Evolutionary conservation across 305 asterid genomes (phyloP), one percentile per base, ranked within the genome.

Genomic region (Vinca major): DNA sequence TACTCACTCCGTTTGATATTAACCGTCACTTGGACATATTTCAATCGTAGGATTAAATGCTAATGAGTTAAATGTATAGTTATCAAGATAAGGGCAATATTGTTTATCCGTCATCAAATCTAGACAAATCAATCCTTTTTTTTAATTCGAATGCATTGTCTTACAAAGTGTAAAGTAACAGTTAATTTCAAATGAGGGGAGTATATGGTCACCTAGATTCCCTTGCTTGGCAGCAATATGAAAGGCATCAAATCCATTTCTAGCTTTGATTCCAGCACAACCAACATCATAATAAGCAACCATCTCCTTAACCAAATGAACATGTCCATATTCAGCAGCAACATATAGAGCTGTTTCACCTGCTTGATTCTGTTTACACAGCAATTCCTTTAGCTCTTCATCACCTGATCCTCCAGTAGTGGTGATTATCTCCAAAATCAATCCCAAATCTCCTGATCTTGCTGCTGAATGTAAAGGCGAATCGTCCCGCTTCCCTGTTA

Each of bases 151-250:
- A 1, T 26, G 33, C 33, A 26, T 26, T 26, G 33, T 26, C 33
- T 1, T 26, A 26, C 1, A 26, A 1, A 26, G 33, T 26, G 33
- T 26, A 26, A 26, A 26, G 33, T 26, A 26, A 26, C 33, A 26
- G 33, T 26, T 26, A 26, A 26, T 26, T 26, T 26, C 33, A 26
- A 26, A 26, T 26, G 33, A 26, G 33, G 33, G 33, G 33, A 26
- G 33, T 26, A 8, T 45, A 1, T 5, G 43, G 71, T 77, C 49
- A 89, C 96, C 96, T 37, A 87, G 68, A 66, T 85, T 74, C 37
- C 92, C 95, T 0, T 82, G 80, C 79, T 84, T 87, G 74, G 96
- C 88, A 73, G 95, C 96, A 67, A 89, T 84, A 71, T 87, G 96
- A 80, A 89, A 86, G 44, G 91, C 87, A 77, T 89, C 96, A 76